Percentiles rank a stretch among this genome's conserved stretches.
Conservation (phyloP, 2,329 filamentous ascomycete genomes). For the Paraphoma chrysanthemicola region DNA sequence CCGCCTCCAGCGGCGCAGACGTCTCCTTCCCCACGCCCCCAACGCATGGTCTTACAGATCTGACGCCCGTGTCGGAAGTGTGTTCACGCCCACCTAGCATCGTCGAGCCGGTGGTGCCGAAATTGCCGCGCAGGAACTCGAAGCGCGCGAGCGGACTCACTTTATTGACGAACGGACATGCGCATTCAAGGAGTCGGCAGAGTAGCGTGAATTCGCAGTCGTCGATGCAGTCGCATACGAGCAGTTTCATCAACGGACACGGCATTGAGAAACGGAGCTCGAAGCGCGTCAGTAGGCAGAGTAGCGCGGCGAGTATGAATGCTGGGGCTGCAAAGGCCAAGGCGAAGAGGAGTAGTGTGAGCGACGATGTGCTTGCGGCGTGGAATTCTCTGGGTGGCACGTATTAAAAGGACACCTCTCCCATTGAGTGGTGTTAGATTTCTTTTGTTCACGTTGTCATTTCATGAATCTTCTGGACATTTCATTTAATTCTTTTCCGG, state of each 20-base stretch:
- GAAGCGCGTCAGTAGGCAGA: constrained; percentile 27
- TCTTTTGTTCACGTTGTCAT: not conserved
- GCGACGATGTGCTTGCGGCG: constrained; percentile 55
- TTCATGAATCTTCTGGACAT: not conserved
- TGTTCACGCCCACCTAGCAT: constrained; percentile 32
- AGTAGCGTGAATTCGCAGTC: constrained; percentile 28
- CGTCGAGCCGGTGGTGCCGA: constrained; percentile 22
- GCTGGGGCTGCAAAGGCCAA: constrained; percentile 19
- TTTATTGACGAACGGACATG: constrained; percentile 11
- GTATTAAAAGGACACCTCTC: constrained; percentile 13
- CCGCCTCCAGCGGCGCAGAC: constrained; percentile 43
- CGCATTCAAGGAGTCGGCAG: constrained; percentile 20
- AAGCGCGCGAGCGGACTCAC: constrained; percentile 24
- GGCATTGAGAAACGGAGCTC: constrained; percentile 17
- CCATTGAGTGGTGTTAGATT: no score
- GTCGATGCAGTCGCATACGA: constrained; percentile 17
- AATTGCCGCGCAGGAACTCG: constrained; percentile 19
- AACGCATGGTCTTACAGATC: constrained; percentile 16
- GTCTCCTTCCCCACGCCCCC: constrained; percentile 30
- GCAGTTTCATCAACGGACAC: constrained; percentile 11
- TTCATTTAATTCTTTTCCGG: not conserved
- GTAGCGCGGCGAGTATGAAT: constrained; percentile 31
- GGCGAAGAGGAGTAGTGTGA: constrained; percentile 46
- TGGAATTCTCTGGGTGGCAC: constrained; percentile 56
- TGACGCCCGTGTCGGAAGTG: constrained; percentile 30